Evolutionary conservation across 495 filamentous ascomycete genomes (phyloP).

Genomic region (Neurospora hispaniola): DNA sequence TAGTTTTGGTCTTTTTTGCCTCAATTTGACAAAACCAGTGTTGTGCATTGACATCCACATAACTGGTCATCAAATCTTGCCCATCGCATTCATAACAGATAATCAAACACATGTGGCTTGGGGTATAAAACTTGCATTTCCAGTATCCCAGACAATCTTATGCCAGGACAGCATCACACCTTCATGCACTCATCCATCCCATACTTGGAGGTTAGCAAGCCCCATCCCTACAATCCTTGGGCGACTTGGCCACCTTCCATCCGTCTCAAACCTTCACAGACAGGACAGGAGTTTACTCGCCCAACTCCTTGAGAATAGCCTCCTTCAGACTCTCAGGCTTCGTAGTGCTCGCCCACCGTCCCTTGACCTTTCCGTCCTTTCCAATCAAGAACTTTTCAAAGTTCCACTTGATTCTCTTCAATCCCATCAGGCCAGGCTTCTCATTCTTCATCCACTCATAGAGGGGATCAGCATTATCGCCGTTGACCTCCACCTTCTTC

Average conservation of each 20-base stretch:
- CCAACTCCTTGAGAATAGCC: conserved; percentile 64
- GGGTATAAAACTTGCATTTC: neutral
- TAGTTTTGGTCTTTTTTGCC: neutral
- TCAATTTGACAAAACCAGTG: neutral
- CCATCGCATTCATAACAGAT: no score
- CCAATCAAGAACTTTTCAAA: conserved; percentile 95
- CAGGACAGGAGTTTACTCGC: conserved; percentile 2
- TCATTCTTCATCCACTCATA: conserved; percentile 83
- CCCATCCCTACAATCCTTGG: no score
- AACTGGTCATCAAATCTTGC: no score
- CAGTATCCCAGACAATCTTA: neutral
- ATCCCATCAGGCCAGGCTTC: conserved; percentile 70
- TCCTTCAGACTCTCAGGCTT: conserved; percentile 74
- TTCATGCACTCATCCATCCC: no score
- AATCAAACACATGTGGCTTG: no score
- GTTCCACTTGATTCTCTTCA: conserved; percentile 92
- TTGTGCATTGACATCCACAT: neutral
- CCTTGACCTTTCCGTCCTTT: conserved; percentile 73
- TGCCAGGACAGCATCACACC: no score
- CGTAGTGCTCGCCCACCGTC: conserved; percentile 70
- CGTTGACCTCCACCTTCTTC: conserved; percentile 89
- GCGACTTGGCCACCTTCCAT: no score
- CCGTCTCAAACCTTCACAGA: no score
- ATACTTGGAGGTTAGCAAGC: no score
- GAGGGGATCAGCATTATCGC: conserved; percentile 65